phyloP scores from a whole-genome alignment of 129 eudicot genomes.

The Flaveria trinervia region DNA sequence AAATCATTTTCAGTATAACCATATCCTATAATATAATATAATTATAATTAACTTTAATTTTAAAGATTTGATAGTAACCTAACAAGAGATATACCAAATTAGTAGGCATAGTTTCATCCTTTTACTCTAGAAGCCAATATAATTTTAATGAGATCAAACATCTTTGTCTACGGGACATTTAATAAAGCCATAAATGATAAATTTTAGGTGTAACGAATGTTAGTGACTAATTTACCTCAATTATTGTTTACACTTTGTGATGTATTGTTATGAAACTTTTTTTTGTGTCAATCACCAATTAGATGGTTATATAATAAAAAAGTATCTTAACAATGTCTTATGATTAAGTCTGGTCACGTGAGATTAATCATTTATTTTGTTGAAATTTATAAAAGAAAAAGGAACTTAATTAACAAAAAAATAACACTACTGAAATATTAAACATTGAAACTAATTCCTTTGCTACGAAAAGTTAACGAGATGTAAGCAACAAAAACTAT shows the following conservation, averaged over 20 bases:
- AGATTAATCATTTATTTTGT: not conserved
- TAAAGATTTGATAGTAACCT: conserved; percentile 10
- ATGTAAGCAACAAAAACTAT: too few species aligned
- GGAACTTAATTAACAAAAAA: too few species aligned
- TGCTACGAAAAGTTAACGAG: too few species aligned
- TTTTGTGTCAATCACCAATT: not conserved
- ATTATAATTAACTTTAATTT: not conserved
- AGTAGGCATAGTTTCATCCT: conserved; percentile 24
- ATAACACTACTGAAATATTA: too few species aligned
- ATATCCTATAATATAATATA: too few species aligned
- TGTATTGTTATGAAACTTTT: not conserved
- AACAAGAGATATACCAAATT: conserved; percentile 28
- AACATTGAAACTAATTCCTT: too few species aligned
- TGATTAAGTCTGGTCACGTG: not conserved
- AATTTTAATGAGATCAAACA: not conserved
- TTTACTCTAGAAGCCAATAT: conserved; percentile 12
- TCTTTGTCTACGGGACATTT: not conserved
- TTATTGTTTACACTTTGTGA: conserved; percentile 9
- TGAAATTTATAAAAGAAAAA: too few species aligned
- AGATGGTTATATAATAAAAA: not conserved
- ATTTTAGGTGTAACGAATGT: conserved; percentile 12
- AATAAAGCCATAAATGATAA: conserved; percentile 18
- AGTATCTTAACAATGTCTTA: not conserved
- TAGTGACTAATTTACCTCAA: conserved; percentile 9
- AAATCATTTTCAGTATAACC: too few species aligned